Evolutionary conservation across 2,329 filamentous ascomycete genomes (phyloP), one percentile per base, ranked within the genome.

Genomic region (Ilyonectria destructans): DNA sequence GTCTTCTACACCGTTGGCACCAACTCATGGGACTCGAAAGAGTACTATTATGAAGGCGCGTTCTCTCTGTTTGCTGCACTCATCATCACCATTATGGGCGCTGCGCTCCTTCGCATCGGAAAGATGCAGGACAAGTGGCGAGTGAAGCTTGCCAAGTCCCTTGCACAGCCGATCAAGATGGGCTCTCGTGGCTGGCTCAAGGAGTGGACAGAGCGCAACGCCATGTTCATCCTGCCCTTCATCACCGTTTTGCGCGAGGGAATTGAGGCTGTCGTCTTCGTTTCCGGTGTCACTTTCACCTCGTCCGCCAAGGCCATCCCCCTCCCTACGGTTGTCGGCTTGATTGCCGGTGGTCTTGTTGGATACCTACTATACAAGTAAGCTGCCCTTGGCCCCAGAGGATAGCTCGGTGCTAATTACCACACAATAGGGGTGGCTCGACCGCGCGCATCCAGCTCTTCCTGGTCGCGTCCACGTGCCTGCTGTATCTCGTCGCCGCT

Each of bases 81-180:
- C 71, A 94, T 97, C 82, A 96, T 97, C 81, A 92, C 92, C 37
- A 74, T 94, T 68, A 92, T 97, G 84, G 94, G 94, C 31, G 91
- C 90, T 35, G 93, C 93, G 4, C 88, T 97, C 33, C 88, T 97
- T 8, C 91, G 94, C 26, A 88, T 97, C 62, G 92, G 90, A 69
- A 96, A 96, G 81, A 88, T 96, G 80, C 93, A 95, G 79, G 91
- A 92, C 69, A 96, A 96, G 82, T 97, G 94, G 95, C 89, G 90
- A n/a, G 84, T 92, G 74, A 96, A 96, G 88, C 89, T 97, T 26
- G 89, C 91, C 19, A 89, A 88, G 74, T 89, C 92, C 2, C 82
- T 96, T 33, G 89, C 93, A 71, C 78, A 76, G 1, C 83, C 86
- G 9, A 69, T 85, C 66, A 79, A 79, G 46, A 84, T 87, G 13